phyloP scores from a whole-genome alignment of 2,329 filamentous ascomycete species.

The Cladophialophora chaetospira region DNA sequence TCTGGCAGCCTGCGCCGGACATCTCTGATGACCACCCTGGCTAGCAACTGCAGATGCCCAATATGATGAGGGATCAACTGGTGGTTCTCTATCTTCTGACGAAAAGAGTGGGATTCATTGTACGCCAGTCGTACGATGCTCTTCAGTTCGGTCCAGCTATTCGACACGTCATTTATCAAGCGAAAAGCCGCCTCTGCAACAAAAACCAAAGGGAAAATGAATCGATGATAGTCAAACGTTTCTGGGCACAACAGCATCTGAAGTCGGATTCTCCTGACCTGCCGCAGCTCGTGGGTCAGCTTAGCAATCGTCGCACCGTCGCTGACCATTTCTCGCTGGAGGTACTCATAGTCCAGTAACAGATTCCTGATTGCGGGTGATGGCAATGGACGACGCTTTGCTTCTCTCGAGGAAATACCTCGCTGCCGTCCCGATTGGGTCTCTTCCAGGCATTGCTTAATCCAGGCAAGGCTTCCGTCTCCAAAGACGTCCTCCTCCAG shows the following conservation, averaged over 20 bases:
- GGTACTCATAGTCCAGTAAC: neutral
- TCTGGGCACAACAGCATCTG: neutral
- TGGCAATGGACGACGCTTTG: neutral
- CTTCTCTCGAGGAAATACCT: neutral
- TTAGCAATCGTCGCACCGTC: neutral
- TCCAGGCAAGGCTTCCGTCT: neutral
- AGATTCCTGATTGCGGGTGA: neutral
- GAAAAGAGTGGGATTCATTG: neutral
- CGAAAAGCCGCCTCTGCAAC: neutral
- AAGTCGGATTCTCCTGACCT: neutral
- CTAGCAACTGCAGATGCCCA: neutral
- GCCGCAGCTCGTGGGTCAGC: slow-evolving; percentile 1
- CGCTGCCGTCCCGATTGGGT: neutral
- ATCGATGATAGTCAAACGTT: neutral
- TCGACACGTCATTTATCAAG: neutral
- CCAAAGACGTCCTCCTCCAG: neutral
- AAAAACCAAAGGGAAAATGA: neutral
- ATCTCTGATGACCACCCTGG: neutral
- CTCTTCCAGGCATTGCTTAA: neutral
- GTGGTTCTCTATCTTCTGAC: neutral
- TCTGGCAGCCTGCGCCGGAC: neutral
- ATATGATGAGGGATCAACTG: neutral
- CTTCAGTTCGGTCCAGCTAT: neutral
- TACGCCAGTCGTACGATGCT: neutral
- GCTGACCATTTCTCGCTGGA: neutral